Conservation (phyloP, 495 filamentous ascomycete species). For the Talaromyces ruber region DNA sequence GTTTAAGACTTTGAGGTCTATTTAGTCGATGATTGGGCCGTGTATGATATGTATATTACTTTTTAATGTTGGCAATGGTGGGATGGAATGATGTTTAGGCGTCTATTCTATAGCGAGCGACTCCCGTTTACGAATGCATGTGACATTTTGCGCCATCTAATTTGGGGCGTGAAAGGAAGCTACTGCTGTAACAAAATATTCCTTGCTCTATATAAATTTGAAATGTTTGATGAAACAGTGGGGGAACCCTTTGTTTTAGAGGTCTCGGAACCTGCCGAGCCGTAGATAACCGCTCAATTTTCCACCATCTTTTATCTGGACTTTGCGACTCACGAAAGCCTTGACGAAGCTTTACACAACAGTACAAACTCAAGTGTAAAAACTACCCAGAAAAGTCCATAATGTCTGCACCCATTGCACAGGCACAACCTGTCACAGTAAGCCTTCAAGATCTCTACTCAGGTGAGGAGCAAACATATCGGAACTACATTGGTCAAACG, state of each 20-base stretch:
- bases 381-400: no score
- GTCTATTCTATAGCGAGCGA: not conserved
- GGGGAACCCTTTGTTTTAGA: not conserved
- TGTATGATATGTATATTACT: not conserved
- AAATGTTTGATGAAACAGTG: not conserved
- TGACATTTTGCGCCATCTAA: no score
- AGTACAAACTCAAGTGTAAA: no score
- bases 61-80: not conserved
- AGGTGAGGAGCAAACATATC: slow-evolving; percentile 13
- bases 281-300: slow-evolving; percentile 1
- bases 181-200: not conserved
- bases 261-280: not conserved
- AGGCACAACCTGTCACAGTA: slow-evolving; percentile 44
- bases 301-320: not conserved
- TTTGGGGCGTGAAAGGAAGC: no score
- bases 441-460: slow-evolving; percentile 42
- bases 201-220: not conserved
- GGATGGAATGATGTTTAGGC: not conserved
- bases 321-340: not conserved
- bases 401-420: slow-evolving; percentile 5
- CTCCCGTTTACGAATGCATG: no score
- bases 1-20: slow-evolving; percentile 70
- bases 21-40: slow-evolving; percentile 13
- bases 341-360: not conserved
- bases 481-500: not conserved